Evolutionary conservation across 2,329 filamentous ascomycete genomes (phyloP).

Genomic region (Beauveria scarabaeidicola): DNA sequence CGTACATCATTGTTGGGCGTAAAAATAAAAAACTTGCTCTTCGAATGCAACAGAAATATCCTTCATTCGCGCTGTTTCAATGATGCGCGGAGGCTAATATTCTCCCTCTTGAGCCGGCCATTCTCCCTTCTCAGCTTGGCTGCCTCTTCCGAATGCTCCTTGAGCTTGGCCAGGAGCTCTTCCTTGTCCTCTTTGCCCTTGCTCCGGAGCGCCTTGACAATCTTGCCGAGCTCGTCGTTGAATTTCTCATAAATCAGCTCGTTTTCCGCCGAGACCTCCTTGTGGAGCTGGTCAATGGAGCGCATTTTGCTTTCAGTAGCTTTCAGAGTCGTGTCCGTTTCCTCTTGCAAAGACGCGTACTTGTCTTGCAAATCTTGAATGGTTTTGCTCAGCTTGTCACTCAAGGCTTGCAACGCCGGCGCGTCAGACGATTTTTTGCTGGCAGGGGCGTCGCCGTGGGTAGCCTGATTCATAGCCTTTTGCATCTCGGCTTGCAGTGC

Average conservation of each 20-base stretch:
- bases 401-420: constrained; percentile 54
- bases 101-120: constrained; percentile 70
- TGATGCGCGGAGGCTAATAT: constrained; percentile 57
- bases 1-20: constrained; percentile 12
- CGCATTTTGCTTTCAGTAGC: constrained; percentile 71
- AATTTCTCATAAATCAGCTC: constrained; percentile 87
- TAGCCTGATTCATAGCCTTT: not conserved
- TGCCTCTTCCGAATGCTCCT: constrained; percentile 68
- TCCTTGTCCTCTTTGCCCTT: constrained; percentile 71
- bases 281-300: constrained; percentile 80
- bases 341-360: constrained; percentile 56
- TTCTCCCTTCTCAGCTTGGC: constrained; percentile 78
- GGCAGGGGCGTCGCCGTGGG: constrained; percentile 30
- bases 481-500: constrained; percentile 3
- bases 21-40: constrained; percentile 15
- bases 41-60: not conserved
- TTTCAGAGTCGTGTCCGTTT: constrained; percentile 63
- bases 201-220: constrained; percentile 65
- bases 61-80: constrained; percentile 35
- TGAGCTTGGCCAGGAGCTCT: constrained; percentile 62
- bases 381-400: constrained; percentile 54
- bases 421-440: constrained; percentile 23
- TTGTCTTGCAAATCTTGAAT: constrained; percentile 51
- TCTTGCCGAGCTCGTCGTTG: constrained; percentile 80
- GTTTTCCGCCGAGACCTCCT: constrained; percentile 82